Evolutionary conservation across 2,329 filamentous ascomycete species (phyloP).

Genomic region (Diaporthe citrichinensis): DNA sequence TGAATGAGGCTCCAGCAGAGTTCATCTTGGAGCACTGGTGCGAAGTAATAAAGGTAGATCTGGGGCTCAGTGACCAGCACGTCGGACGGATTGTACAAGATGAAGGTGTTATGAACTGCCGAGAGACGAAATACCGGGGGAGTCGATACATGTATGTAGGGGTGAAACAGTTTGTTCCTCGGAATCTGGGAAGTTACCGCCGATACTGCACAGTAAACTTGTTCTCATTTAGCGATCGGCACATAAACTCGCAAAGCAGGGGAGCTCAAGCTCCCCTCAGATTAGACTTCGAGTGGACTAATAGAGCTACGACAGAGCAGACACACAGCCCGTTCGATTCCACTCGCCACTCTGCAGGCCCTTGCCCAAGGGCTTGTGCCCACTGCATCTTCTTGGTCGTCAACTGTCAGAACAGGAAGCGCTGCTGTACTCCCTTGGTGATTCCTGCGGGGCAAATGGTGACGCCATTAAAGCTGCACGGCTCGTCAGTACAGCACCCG

Average conservation of each 20-base stretch:
- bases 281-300: background rate
- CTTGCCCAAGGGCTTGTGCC: background rate
- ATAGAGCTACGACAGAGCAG: background rate
- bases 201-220: constrained; percentile 2
- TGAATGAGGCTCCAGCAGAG: constrained; percentile 57
- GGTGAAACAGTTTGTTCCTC: background rate
- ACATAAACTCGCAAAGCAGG: background rate
- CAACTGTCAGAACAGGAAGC: background rate
- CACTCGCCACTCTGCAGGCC: background rate
- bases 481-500: background rate
- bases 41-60: background rate
- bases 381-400: too few species aligned
- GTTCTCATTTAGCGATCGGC: constrained; percentile 17
- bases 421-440: background rate
- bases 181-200: background rate
- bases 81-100: background rate
- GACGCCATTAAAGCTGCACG: constrained; percentile 17
- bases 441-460: background rate
- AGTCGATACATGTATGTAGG: constrained; percentile 4
- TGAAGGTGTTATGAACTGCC: background rate
- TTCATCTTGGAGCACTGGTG: constrained; percentile 53
- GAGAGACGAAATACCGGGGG: background rate
- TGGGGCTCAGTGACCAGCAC: background rate
- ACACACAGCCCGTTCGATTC: background rate
- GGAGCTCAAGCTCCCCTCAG: constrained; percentile 4